A percentile compares a stretch with the other conserved stretches of the same genome.
phyloP scores from a whole-genome alignment of 306 rosid species.

The Sophora flavescens region DNA sequence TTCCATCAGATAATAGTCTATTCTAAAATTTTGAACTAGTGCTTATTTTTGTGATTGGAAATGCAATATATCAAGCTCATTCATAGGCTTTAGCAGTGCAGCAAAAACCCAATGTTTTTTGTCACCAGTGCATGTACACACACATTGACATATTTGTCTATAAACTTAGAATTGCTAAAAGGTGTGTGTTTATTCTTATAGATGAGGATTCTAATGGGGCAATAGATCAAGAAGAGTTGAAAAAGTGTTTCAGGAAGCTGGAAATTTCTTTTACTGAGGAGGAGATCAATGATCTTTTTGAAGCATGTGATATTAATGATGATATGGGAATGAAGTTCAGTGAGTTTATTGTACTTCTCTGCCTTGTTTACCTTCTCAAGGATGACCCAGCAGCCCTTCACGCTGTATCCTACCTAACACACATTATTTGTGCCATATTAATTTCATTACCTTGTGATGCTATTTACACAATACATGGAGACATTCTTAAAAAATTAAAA shows the following conservation, averaged over 20 bases:
- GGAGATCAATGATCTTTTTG: conserved; percentile 81
- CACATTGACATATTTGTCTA: conserved; percentile 24
- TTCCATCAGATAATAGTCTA: conserved; percentile 20
- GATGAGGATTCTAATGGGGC: conserved; percentile 93
- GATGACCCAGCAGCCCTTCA: conserved; percentile 61
- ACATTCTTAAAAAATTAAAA: conserved; percentile 23
- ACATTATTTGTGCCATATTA: conserved; percentile 24
- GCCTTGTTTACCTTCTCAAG: conserved; percentile 85
- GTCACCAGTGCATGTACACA: conserved; percentile 4
- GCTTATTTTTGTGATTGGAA: conserved; percentile 18
- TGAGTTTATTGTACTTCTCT: conserved; percentile 94
- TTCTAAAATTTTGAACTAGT: background rate
- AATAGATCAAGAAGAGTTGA: conserved; percentile 83
- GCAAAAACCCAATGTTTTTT: conserved; percentile 9
- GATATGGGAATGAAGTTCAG: conserved; percentile 80
- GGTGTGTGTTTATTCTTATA: conserved; percentile 45
- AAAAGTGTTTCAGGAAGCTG: conserved; percentile 71
- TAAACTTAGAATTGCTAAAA: conserved; percentile 21
- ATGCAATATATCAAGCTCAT: conserved; percentile 16
- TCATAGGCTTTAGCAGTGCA: conserved; percentile 23
- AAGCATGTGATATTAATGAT: conserved; percentile 84
- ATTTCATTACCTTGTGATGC: conserved; percentile 27
- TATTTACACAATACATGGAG: conserved; percentile 1
- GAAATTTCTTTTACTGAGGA: conserved; percentile 73
- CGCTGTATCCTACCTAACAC: conserved; percentile 72